Evolutionary conservation across 176 grass and related monocot genomes (phyloP), one percentile per base, ranked within the genome.

Genomic region (Lolium rigidum): DNA sequence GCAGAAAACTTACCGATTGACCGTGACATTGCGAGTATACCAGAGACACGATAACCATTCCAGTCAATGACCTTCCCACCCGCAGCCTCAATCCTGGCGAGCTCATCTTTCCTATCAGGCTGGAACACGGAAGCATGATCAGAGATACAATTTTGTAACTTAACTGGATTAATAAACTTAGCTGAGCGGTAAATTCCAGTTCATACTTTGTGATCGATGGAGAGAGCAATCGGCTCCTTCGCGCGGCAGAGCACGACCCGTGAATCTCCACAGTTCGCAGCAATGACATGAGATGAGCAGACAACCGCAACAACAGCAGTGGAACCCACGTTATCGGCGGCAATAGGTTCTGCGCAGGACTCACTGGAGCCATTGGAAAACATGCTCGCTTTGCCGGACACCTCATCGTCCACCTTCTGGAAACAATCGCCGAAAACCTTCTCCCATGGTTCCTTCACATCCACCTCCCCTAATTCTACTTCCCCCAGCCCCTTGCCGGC

Each of bases 1-100:
- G n/a, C n/a, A n/a, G n/a, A n/a, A n/a, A n/a, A n/a, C 89, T 60
- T 85, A 95, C 94, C 92, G 1, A 94, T 97, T 55, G 94, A 90
- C 18, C 92, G 86, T 79, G 94, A 94, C 94, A 94, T 92, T 71
- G 94, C 92, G 70, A 94, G 94, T 84, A 92, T 80, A 72, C 90
- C 94, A 48, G 80, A 83, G 48, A 97, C 92, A 21, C 94, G 92
- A 78, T 87, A 79, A 25, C 92, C 90, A 68, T 92, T 87, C 92
- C 92, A 97, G 66, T 90, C 59, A 83, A 97, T 80, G 83, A 97
- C 80, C 70, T 77, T 77, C 69, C 94, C 94, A 75, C 90, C 94
- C 31, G 89, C 85, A 7, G 90, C 88, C 80, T 97, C 88, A 85
- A 97, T 97, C 86, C 94, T 92, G 24, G 85, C 66, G 47, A 76